Percentiles rank a stretch among this genome's conserved stretches.
These are phyloP conservation scores for Coelastrella sp. DNA, from an alignment of 139 green algal species.

Conservation along the genomic window DNA sequence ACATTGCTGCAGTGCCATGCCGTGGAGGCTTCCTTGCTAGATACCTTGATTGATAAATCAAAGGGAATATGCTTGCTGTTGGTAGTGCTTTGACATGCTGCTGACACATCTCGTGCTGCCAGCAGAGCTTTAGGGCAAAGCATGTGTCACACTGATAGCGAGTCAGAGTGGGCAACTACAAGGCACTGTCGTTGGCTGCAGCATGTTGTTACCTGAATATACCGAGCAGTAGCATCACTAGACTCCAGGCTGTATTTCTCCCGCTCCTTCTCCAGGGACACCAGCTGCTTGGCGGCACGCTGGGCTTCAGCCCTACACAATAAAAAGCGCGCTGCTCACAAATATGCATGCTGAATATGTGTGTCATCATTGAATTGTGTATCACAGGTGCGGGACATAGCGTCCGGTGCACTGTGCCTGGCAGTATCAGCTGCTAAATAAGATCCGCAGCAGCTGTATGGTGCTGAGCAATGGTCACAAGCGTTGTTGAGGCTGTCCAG, in stretches of 20 bases:
- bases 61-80: too few relatives aligned
- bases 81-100: too few relatives aligned
- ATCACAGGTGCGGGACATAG: too few relatives aligned
- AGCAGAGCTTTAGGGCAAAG: too few relatives aligned
- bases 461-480: not conserved
- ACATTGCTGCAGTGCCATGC: too few relatives aligned
- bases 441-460: too few relatives aligned
- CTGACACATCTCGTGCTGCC: too few relatives aligned
- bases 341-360: not conserved
- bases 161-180: not conserved
- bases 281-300: constrained; percentile 76
- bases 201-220: constrained; percentile 61
- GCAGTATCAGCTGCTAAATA: too few relatives aligned
- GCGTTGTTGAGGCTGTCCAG: not conserved
- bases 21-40: too few relatives aligned
- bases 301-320: constrained; percentile 84
- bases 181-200: not conserved
- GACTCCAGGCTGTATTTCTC: constrained; percentile 87
- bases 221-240: constrained; percentile 78
- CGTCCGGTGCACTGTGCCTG: too few relatives aligned
- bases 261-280: constrained; percentile 85
- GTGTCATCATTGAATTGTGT: not conserved
- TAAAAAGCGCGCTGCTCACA: not conserved
- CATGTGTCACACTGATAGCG: not conserved
- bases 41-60: too few relatives aligned